A percentile compares a stretch with the other conserved stretches of the same genome.
Conservation (phyloP, 352 stramenopile species). For the Phytophthora pisi region DNA sequence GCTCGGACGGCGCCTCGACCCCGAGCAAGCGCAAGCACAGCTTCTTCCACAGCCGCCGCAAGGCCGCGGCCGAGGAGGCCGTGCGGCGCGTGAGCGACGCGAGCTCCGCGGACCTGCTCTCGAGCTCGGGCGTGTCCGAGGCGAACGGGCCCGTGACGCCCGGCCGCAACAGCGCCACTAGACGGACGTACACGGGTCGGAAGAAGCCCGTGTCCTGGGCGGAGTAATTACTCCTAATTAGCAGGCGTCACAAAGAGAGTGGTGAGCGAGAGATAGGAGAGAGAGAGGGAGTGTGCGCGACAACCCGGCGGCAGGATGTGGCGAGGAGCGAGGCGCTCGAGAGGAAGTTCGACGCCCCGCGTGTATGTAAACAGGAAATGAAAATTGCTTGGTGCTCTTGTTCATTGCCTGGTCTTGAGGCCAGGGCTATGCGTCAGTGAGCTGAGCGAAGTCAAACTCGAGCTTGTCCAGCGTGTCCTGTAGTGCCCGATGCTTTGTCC, state of each 20-base stretch:
- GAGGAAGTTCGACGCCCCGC: slow-evolving; percentile 18
- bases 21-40: slow-evolving; percentile 41
- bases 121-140: slow-evolving; percentile 44
- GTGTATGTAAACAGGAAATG: slow-evolving; percentile 31
- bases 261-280: neutral
- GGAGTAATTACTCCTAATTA: slow-evolving; percentile 42
- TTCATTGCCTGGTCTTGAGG: too few relatives aligned
- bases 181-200: slow-evolving; percentile 73
- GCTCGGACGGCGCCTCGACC: slow-evolving; percentile 42
- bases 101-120: slow-evolving; percentile 38
- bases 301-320: slow-evolving; percentile 24
- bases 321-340: slow-evolving; percentile 17
- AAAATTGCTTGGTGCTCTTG: slow-evolving; percentile 18
- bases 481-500: neutral
- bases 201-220: slow-evolving; percentile 84
- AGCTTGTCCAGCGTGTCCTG: neutral
- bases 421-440: too few relatives aligned
- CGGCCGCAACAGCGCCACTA: slow-evolving; percentile 29
- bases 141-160: slow-evolving; percentile 12
- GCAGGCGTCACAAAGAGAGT: neutral
- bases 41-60: slow-evolving; percentile 50
- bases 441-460: too few relatives aligned
- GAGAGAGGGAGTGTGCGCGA: slow-evolving; percentile 6
- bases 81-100: slow-evolving; percentile 40
- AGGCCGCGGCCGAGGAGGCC: slow-evolving; percentile 42